phyloP scores from a whole-genome alignment of 2,329 filamentous ascomycete genomes.

The Falciphora oryzae region DNA sequence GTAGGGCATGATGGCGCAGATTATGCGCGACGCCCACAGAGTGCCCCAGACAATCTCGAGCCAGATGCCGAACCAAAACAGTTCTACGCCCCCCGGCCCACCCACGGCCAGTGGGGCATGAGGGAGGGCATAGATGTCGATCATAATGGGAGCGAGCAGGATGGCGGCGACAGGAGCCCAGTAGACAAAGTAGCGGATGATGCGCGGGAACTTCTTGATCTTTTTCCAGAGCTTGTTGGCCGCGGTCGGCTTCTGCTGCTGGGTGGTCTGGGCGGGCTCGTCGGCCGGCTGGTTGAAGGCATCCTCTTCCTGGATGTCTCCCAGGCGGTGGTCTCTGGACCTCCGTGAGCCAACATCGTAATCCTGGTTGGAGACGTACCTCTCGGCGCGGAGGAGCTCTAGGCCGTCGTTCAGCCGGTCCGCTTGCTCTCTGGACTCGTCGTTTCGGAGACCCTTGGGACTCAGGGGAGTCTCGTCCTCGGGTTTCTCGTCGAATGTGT shows the following conservation, averaged over 20 bases:
- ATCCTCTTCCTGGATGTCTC: constrained; percentile 33
- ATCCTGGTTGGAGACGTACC: constrained; percentile 38
- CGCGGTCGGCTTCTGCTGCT: constrained; percentile 20
- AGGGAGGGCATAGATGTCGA: constrained; percentile 35
- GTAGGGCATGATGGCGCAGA: constrained; percentile 44
- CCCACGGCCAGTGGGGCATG: constrained; percentile 42
- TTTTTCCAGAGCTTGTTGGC: constrained; percentile 33
- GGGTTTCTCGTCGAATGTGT: not conserved
- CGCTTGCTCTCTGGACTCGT: constrained; percentile 24
- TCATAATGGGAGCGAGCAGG: constrained; percentile 40
- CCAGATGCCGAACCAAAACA: constrained; percentile 95
- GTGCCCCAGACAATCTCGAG: constrained; percentile 89
- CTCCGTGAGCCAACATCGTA: constrained; percentile 24
- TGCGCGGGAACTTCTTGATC: constrained; percentile 43
- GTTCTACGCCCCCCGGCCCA: constrained; percentile 64
- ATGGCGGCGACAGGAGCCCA: constrained; percentile 38
- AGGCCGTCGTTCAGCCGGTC: constrained; percentile 42
- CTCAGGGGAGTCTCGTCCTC: not conserved
- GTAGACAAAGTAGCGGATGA: constrained; percentile 44
- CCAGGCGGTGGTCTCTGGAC: constrained; percentile 25
- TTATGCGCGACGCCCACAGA: constrained; percentile 67
- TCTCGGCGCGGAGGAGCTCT: constrained; percentile 42
- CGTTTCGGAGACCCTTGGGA: constrained; percentile 15
- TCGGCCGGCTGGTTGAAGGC: constrained; percentile 36
- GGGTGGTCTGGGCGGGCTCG: constrained; percentile 12